Evolutionary conservation across 768 basidiomycete genomes (phyloP).

Genomic region (Hebeloma cylindrosporum): DNA sequence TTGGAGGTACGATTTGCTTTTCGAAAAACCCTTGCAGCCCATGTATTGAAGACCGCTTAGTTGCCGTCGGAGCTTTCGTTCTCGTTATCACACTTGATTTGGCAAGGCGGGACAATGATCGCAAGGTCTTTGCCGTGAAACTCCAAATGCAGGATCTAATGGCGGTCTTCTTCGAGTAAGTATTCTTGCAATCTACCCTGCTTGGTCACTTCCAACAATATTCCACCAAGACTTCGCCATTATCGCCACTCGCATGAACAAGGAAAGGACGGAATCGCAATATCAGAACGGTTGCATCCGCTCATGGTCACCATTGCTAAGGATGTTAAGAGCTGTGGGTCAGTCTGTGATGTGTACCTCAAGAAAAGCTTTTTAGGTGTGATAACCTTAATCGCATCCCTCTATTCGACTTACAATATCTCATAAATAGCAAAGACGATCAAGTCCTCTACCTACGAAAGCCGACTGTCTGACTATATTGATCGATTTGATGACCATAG

Average conservation of each 20-base stretch:
- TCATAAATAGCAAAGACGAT: slow-evolving; percentile 33
- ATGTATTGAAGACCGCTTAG: slow-evolving; percentile 18
- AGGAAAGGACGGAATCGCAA: slow-evolving; percentile 32
- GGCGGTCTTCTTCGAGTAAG: slow-evolving; percentile 44
- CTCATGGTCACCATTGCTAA: slow-evolving; percentile 31
- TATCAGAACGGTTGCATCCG: slow-evolving; percentile 31
- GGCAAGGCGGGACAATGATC: slow-evolving; percentile 51
- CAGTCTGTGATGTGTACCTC: slow-evolving; percentile 45
- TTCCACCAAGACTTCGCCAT: slow-evolving; percentile 28
- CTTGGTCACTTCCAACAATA: background rate
- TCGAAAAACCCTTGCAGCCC: background rate
- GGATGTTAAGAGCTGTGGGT: slow-evolving; percentile 44
- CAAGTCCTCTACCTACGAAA: slow-evolving; percentile 38
- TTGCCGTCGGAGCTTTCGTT: slow-evolving; percentile 51
- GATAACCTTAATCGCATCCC: background rate
- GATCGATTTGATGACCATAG: slow-evolving; percentile 35
- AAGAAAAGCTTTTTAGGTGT: slow-evolving; percentile 42
- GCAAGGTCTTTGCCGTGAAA: slow-evolving; percentile 45
- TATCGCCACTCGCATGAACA: slow-evolving; percentile 22
- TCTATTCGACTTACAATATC: background rate
- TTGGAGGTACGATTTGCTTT: slow-evolving; percentile 28
- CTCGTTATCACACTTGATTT: slow-evolving; percentile 48
- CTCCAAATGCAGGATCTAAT: slow-evolving; percentile 54
- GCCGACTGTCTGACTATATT: slow-evolving; percentile 33
- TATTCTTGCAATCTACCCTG: background rate